Conservation (phyloP, 2,329 filamentous ascomycete species). For the Colletotrichum sansevieriae region DNA sequence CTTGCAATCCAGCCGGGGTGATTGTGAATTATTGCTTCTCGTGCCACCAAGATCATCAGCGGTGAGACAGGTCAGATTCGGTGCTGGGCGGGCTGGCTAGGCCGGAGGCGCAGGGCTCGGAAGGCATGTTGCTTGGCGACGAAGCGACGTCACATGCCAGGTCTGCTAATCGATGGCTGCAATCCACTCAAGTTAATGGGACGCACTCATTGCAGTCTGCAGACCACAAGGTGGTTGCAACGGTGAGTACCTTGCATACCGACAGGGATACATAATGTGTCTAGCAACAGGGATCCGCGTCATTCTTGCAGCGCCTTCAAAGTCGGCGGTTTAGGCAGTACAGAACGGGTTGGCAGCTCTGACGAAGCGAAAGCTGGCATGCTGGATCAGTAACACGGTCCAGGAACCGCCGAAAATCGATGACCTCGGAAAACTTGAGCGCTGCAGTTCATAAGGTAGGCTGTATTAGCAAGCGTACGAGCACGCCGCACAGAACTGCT, state of each 20-base stretch:
- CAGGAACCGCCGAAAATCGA: no score
- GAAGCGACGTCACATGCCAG: background rate
- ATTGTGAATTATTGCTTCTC: constrained; percentile 29
- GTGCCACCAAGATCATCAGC: constrained; percentile 24
- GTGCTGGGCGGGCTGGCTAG: constrained; percentile 18
- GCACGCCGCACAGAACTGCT: no score
- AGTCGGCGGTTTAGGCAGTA: background rate
- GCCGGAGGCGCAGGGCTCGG: background rate
- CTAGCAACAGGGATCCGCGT: constrained; percentile 17
- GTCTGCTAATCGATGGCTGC: background rate
- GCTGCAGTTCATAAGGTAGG: no score
- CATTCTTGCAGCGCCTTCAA: background rate
- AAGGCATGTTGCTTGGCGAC: constrained; percentile 20
- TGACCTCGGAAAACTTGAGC: no score
- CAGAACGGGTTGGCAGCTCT: background rate
- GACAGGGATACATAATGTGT: constrained; percentile 19
- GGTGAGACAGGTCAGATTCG: constrained; percentile 36
- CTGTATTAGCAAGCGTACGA: no score
- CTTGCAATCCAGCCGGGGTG: constrained; percentile 36
- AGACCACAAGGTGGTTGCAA: constrained; percentile 20
- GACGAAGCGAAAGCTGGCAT: background rate
- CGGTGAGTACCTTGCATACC: constrained; percentile 29
- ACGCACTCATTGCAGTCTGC: background rate
- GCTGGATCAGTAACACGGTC: no score
- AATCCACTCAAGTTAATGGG: background rate